Evolutionary conservation across 176 grass and related monocot species (phyloP), one percentile per base, ranked within the genome.

Genomic region (Lolium perenne): DNA sequence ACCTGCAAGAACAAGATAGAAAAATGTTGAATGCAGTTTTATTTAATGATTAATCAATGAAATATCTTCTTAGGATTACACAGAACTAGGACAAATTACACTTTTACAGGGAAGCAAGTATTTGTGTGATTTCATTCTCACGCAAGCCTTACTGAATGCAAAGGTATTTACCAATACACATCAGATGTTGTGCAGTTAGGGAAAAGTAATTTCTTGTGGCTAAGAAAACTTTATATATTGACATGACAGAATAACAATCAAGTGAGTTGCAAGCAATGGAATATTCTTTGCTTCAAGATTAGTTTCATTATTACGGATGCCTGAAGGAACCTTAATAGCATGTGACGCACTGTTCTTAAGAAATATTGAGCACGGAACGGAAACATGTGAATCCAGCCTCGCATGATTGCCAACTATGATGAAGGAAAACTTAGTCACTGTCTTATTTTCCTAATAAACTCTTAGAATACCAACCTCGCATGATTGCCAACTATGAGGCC

Each of bases 1-100:
- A 93, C 89, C 94, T 99, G 54, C 83, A 84, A 29, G 50, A 63
- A 74, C 10, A 71, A 76, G 48, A 75, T 57, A 69, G 4, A 17
- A 81, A 71, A 9, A 59, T 14, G 62, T 76, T 57, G 25, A 40
- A 74, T 68, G 29, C 10, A 57, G 21, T 85, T 57, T 25, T 11
- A 57, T 69, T 23, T 25, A 20, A 58, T 75, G 18, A 35, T 41
- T 77, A 14, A 2, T 69, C 15, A 10, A 83, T 16, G 46, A 76
- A 84, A 59, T 66, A 45, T 10, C 78, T 77, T 65, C 59, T 38
- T 63, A 55, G 16, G 23, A 65, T 59, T 80, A 60, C 15, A 80
- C 26, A 72, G 14, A 72, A 71, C 3, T 51, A 64, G 38, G 18
- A 22, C 61, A 66, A 16, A 45, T 69, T 9, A 71, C 38, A 85